Conservation (phyloP, 805 yeast species). For the Wilhelminamyces savonicus region DNA sequence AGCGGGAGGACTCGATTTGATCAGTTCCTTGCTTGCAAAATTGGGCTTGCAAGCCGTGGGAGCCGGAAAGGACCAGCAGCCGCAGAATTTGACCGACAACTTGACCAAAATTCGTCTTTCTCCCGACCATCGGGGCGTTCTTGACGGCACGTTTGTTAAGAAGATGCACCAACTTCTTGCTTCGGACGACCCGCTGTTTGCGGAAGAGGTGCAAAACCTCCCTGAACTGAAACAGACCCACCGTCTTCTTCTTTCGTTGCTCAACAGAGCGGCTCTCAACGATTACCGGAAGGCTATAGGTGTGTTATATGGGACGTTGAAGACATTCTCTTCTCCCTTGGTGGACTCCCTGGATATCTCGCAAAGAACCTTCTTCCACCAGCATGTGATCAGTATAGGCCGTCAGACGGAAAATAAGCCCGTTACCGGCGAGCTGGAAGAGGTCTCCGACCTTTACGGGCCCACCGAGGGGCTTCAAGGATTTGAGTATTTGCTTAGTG, state of each 20-base stretch:
- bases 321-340: too few species aligned
- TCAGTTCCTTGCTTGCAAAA: conserved; percentile 47
- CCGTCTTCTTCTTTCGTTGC: conserved; percentile 50
- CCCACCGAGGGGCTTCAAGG: conserved; percentile 62
- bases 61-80: too few species aligned
- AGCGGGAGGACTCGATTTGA: conserved; percentile 42
- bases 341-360: conserved; percentile 60
- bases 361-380: conserved; percentile 81
- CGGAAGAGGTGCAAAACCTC: conserved; percentile 31
- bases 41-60: conserved; percentile 12
- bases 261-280: conserved; percentile 59
- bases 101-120: too few species aligned
- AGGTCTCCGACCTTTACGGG: conserved; percentile 23
- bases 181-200: conserved; percentile 42
- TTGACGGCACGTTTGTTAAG: conserved; percentile 18
- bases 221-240: conserved; percentile 42
- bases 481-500: conserved; percentile 50
- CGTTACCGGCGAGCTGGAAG: conserved; percentile 36
- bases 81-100: too few species aligned
- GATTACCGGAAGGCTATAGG: conserved; percentile 16
- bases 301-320: too few species aligned
- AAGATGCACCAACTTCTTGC: conserved; percentile 16
- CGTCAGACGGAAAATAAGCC: conserved; percentile 42
- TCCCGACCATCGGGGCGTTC: conserved; percentile 1
- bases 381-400: conserved; percentile 73